Base-by-base conservation (phyloP, 2,329 filamentous ascomycete species). In the Nemania abortiva region DNA sequence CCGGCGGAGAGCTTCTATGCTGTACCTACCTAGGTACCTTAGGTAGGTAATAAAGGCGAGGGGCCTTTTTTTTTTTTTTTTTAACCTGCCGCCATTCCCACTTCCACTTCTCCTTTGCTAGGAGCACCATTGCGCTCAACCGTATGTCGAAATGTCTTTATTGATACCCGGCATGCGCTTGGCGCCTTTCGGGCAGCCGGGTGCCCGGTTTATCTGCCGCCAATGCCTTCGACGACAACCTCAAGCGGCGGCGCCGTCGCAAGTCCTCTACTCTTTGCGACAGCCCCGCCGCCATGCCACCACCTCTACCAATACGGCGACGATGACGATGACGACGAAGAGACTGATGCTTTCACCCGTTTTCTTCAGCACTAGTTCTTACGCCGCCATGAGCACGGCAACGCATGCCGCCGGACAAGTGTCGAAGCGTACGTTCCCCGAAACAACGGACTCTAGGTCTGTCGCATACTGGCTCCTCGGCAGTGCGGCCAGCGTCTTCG, bases 391-490 rank as follows among this genome's bases (percentile, higher is more conserved):
- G 55, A 56, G 52, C 24, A 65, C 74, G 4, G 61, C 71, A 0
- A 61, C 72, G 2, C 55, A 73, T 0, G 68, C 73, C 1, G 29
- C 64, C 0, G 63, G 67, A 64, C 78, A 74, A 62, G 74, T 77
- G 10, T 72, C 74, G 20, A 82, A 81, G 73, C 80, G 78, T 24
- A 79, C 81, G 2, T 88, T 86, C 68, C 87, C 87, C 34, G 81
- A 92, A 75, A 88, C 88, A 10, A 88, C 88, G 9, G 94, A 88
- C 73, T 89, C 90, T 67, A 96, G 92, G 81, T 83, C 85, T 10
- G 95, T 97, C 53, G 96, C 91, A 68, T 95, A 95, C 84, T 99
- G 95, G 95, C 88, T 99, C 54, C 84, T 99, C 65, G 95, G 90
- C 55, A 98, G 95, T 75, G 95, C 96, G 0, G 92, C 89, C 52